Conservation (phyloP, 139 green algal genomes). For the Volvox reticuliferus region DNA sequence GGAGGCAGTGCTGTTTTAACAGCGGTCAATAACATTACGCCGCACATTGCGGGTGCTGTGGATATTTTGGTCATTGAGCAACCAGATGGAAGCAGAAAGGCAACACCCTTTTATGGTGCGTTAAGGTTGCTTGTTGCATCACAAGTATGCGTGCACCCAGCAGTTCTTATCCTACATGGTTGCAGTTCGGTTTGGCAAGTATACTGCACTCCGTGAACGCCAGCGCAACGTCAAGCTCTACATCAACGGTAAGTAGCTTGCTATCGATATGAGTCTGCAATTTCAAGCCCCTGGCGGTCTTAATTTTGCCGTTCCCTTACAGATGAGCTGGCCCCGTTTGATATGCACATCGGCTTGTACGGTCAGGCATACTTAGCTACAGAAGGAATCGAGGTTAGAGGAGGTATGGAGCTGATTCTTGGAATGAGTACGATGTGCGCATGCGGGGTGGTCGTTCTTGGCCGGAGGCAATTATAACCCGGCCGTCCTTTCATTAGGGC, state of each 20-base stretch:
- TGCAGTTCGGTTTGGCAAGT: slow-evolving; percentile 96
- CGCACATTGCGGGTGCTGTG: slow-evolving; percentile 89
- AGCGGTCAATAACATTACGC: slow-evolving; percentile 74
- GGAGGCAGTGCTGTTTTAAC: slow-evolving; percentile 68
- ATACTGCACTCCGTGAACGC: slow-evolving; percentile 83
- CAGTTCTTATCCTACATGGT: background rate
- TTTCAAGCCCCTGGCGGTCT: background rate
- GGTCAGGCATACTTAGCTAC: slow-evolving; percentile 85
- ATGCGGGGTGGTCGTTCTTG: background rate
- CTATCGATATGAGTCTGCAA: background rate
- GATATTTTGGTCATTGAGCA: slow-evolving; percentile 93
- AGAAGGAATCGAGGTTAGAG: slow-evolving; percentile 51
- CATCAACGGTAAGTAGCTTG: slow-evolving; percentile 79
- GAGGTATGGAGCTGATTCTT: slow-evolving; percentile 8
- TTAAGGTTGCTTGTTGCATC: background rate
- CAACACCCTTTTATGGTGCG: slow-evolving; percentile 90
- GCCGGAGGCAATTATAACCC: too few species aligned
- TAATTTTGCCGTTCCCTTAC: background rate
- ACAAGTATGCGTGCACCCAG: background rate
- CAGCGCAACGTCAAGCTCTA: slow-evolving; percentile 81
- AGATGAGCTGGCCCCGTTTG: slow-evolving; percentile 71
- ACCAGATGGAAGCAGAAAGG: slow-evolving; percentile 84
- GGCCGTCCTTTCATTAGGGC: too few species aligned
- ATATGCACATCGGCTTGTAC: slow-evolving; percentile 86
- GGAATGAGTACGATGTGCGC: background rate